These are phyloP conservation scores for Penicillium sp. DNA, from an alignment of 2,329 filamentous ascomycete genomes.

Conservation along the genomic window DNA sequence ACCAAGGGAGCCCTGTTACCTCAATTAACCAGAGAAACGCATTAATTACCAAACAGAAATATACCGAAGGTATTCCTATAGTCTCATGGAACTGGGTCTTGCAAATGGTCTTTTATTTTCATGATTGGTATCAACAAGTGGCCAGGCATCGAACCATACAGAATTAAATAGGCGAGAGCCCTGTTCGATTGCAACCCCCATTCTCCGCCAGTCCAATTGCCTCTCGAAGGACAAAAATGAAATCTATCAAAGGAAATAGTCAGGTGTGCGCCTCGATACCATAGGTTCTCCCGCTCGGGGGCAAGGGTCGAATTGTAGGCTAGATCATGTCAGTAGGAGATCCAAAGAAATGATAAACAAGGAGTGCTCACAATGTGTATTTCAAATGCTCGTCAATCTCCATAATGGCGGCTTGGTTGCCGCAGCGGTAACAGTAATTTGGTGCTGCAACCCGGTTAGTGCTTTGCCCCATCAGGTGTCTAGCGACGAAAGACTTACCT, in stretches of 20 bases:
- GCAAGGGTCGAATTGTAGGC: slow-evolving; percentile 98
- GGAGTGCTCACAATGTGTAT: slow-evolving; percentile 86
- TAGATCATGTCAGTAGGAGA: slow-evolving; percentile 39
- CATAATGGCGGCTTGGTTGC: slow-evolving; percentile 99
- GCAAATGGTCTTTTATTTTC: slow-evolving; percentile 38
- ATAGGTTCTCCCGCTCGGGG: slow-evolving; percentile 96
- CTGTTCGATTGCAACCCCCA: slow-evolving; percentile 26
- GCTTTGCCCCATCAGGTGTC: neutral
- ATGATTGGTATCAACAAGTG: slow-evolving; percentile 41
- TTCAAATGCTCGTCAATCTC: slow-evolving; percentile 99
- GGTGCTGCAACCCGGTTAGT: slow-evolving; percentile 51
- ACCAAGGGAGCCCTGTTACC: neutral
- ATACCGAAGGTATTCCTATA: neutral
- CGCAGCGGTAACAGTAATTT: slow-evolving; percentile 98
- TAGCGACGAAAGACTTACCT: slow-evolving; percentile 52
- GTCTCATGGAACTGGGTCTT: slow-evolving; percentile 11
- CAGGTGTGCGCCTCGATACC: slow-evolving; percentile 94
- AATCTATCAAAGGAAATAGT: slow-evolving; percentile 84
- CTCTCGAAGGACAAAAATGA: slow-evolving; percentile 28
- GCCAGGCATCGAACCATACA: slow-evolving; percentile 34
- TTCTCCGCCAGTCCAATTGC: slow-evolving; percentile 27
- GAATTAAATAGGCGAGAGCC: slow-evolving; percentile 30
- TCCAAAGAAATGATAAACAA: neutral
- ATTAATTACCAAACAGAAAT: neutral
- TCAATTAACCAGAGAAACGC: neutral